Conservation (phyloP, 2,329 filamentous ascomycete species). For the Fusarium neocosmosporiellum region DNA sequence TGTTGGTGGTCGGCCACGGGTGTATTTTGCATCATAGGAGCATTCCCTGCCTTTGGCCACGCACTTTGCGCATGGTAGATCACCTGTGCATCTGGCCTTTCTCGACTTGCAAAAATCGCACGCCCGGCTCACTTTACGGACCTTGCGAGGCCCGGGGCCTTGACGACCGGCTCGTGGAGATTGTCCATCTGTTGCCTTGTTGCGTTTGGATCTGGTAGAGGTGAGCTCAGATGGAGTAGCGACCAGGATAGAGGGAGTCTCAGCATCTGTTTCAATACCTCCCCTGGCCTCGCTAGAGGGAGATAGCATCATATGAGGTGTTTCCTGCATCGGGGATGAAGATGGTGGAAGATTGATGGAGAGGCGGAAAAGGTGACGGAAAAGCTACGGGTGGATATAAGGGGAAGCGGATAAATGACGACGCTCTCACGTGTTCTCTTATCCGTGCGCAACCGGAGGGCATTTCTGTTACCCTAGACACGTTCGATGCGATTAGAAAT, state of each 20-base stretch:
- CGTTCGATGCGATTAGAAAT: too few relatives aligned
- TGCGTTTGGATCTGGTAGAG: neutral
- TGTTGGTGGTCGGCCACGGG: neutral
- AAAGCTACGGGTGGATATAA: neutral
- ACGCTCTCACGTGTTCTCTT: neutral
- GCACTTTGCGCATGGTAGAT: constrained; percentile 49
- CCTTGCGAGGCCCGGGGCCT: neutral
- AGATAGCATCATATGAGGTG: neutral
- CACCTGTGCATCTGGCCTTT: constrained; percentile 45
- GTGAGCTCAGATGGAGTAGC: neutral
- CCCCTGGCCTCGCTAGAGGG: neutral
- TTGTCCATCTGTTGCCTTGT: neutral
- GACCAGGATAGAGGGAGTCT: neutral
- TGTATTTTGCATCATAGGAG: neutral
- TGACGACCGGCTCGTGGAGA: neutral
- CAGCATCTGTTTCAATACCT: neutral
- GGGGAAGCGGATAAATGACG: neutral
- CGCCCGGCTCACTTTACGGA: constrained; percentile 47
- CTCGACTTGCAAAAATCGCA: constrained; percentile 46
- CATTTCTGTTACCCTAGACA: neutral
- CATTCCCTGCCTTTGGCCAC: constrained; percentile 27
- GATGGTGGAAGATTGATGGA: neutral
- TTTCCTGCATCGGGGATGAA: neutral
- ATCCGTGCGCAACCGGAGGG: neutral
- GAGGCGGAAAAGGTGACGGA: constrained; percentile 1